phyloP scores from a whole-genome alignment of 345 rosid species.

The Gossypium longicalyx region DNA sequence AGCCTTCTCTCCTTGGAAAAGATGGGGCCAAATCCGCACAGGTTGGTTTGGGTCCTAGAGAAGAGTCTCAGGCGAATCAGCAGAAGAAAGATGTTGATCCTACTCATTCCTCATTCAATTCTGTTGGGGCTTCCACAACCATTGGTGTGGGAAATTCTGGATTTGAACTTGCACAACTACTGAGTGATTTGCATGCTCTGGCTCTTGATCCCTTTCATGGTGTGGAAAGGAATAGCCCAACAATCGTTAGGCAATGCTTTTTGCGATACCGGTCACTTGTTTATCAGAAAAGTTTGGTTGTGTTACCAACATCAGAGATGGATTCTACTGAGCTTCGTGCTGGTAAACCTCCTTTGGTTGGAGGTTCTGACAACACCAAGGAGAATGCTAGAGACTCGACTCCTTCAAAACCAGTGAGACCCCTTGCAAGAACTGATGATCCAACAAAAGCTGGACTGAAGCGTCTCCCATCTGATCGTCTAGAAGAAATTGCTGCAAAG shows the following conservation, averaged over 20 bases:
- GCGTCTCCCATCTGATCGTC: constrained; percentile 76
- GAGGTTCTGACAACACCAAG: constrained; percentile 23
- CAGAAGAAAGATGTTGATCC: constrained; percentile 41
- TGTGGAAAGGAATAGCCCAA: constrained; percentile 42
- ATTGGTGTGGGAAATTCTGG: constrained; percentile 30
- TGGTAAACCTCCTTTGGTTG: constrained; percentile 29
- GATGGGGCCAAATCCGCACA: constrained; percentile 36
- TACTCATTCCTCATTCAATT: constrained; percentile 13
- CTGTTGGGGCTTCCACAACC: constrained; percentile 22
- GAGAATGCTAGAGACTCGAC: constrained; percentile 37
- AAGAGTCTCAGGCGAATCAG: constrained; percentile 24
- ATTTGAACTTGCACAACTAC: constrained; percentile 45
- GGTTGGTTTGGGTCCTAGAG: constrained; percentile 29
- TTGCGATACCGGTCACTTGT: constrained; percentile 66
- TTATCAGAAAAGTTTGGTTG: constrained; percentile 74
- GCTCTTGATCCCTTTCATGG: constrained; percentile 73
- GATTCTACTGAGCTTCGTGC: constrained; percentile 32
- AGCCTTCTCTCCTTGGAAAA: constrained; percentile 41
- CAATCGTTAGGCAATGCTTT: constrained; percentile 50
- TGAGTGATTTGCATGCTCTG: constrained; percentile 66
- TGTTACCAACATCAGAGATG: constrained; percentile 46
- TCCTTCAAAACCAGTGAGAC: constrained; percentile 46
- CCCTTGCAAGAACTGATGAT: constrained; percentile 45
- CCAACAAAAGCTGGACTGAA: constrained; percentile 67
- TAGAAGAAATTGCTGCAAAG: constrained; percentile 74